Conservation (phyloP, 352 stramenopile genomes). For the Phytophthora fragariaefolia region DNA sequence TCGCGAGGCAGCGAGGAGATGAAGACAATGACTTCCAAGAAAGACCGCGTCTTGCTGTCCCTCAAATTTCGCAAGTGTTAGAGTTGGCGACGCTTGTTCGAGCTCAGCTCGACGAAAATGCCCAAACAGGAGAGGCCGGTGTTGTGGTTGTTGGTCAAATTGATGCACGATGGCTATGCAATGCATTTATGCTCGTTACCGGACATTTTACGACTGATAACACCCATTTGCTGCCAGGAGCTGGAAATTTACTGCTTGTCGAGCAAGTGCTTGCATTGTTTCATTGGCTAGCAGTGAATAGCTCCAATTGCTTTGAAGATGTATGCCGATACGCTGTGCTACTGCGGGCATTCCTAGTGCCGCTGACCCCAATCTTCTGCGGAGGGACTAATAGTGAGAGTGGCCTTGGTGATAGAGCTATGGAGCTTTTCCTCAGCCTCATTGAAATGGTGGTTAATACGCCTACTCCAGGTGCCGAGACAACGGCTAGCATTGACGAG, state of each 20-base stretch:
- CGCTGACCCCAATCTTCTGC: slow-evolving; percentile 28
- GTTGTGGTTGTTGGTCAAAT: slow-evolving; percentile 26
- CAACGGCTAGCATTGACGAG: slow-evolving; percentile 40
- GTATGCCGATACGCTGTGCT: slow-evolving; percentile 37
- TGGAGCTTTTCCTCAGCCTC: slow-evolving; percentile 41
- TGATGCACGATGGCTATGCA: slow-evolving; percentile 32
- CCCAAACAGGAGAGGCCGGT: slow-evolving; percentile 8
- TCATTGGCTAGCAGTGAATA: slow-evolving; percentile 39
- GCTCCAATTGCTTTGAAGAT: slow-evolving; percentile 33
- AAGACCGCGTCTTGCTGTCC: slow-evolving; percentile 26
- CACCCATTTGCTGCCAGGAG: neutral
- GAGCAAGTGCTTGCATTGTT: slow-evolving; percentile 43
- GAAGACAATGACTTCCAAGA: slow-evolving; percentile 54
- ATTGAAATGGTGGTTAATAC: slow-evolving; percentile 44
- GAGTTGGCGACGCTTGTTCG: slow-evolving; percentile 32
- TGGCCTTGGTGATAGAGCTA: slow-evolving; percentile 3
- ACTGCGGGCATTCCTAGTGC: slow-evolving; percentile 32
- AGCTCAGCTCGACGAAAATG: slow-evolving; percentile 25
- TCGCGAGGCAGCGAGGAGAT: slow-evolving; percentile 44
- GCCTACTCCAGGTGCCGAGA: slow-evolving; percentile 26
- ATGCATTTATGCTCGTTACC: slow-evolving; percentile 35
- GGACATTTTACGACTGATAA: neutral
- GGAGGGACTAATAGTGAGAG: slow-evolving; percentile 6
- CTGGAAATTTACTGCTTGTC: slow-evolving; percentile 23
- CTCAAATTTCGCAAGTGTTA: slow-evolving; percentile 50